phyloP scores from a whole-genome alignment of 2,329 filamentous ascomycete genomes.

The Coleophoma eucalyptorum region DNA sequence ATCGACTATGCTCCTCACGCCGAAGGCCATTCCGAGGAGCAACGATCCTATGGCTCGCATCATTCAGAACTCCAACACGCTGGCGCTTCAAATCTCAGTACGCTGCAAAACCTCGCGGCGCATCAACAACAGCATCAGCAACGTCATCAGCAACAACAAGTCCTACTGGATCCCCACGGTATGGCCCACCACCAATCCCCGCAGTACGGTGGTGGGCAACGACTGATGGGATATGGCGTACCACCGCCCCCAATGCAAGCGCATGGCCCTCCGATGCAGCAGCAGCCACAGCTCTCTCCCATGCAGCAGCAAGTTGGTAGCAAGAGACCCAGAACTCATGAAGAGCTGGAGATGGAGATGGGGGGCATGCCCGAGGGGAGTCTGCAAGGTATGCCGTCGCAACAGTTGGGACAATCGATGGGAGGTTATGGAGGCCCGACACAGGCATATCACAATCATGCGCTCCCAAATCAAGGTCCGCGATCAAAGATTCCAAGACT shows the following conservation, averaged over 20 bases:
- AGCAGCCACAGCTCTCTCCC: conserved; percentile 26
- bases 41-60: conserved; percentile 55
- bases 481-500: conserved; percentile 65
- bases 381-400: conserved; percentile 41
- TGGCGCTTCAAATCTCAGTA: conserved; percentile 23
- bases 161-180: conserved; percentile 53
- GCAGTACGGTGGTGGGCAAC: conserved; percentile 43
- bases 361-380: conserved; percentile 39
- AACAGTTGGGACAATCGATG: conserved; percentile 51
- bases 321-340: conserved; percentile 50
- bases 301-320: conserved; percentile 24
- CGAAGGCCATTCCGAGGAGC: conserved; percentile 58
- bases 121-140: conserved; percentile 48
- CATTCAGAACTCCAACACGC: conserved; percentile 27
- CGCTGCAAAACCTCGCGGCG: conserved; percentile 29
- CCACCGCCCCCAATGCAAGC: conserved; percentile 8
- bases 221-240: conserved; percentile 43
- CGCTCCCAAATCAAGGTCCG: conserved; percentile 69
- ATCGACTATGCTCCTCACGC: conserved; percentile 70
- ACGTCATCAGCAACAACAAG: conserved; percentile 42
- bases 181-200: conserved; percentile 46
- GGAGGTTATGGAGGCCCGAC: conserved; percentile 34
- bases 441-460: conserved; percentile 66
- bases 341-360: conserved; percentile 49
- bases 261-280: conserved; percentile 18